Evolutionary conservation across 2,329 filamentous ascomycete species (phyloP).

Genomic region (Sphaerulina vaccinii): DNA sequence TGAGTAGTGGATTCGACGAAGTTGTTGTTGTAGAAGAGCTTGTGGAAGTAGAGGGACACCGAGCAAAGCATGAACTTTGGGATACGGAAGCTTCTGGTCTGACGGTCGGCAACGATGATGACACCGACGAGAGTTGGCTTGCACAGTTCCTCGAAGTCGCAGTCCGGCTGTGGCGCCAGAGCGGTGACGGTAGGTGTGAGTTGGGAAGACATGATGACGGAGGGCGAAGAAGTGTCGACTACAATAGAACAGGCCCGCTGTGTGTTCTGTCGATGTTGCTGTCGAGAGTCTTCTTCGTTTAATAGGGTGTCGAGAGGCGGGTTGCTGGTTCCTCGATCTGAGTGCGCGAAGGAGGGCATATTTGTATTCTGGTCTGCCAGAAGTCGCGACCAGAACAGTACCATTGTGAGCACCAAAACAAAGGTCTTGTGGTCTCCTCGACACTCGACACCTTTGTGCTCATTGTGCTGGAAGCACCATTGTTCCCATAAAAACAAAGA

Average conservation of each 20-base stretch:
- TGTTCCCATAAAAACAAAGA: no score
- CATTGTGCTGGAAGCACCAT: no score
- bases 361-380: no score
- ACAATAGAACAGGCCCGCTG: neutral
- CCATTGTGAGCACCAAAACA: neutral
- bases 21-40: neutral
- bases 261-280: neutral
- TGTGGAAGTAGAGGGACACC: neutral
- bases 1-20: neutral
- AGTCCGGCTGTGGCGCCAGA: slow-evolving; percentile 1
- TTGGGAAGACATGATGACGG: neutral
- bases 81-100: neutral
- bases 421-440: no score
- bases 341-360: no score
- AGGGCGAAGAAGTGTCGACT: neutral
- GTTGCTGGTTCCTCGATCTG: no score
- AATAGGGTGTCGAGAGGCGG: no score
- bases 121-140: neutral
- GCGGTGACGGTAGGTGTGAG: neutral
- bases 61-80: neutral
- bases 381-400: neutral
- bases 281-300: neutral
- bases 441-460: no score
- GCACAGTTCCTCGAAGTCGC: neutral
- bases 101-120: neutral